Conservation (phyloP, 164 flowering plant genomes). For the Vitis rotundifolia region DNA sequence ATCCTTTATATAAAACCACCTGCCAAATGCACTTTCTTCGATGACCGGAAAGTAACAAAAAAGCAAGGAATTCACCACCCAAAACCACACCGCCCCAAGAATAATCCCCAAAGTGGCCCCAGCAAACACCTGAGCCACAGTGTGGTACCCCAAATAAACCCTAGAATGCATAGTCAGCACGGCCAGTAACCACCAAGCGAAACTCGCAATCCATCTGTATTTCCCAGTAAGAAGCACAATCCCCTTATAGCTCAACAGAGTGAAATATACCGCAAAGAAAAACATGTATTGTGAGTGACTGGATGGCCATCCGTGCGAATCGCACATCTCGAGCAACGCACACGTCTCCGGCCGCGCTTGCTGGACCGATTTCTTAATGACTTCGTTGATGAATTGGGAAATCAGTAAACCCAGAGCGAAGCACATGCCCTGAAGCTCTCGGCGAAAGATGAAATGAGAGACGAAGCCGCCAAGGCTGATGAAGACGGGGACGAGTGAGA, state of each 20-base stretch:
- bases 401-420: conserved; percentile 71
- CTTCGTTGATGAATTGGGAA: conserved; percentile 77
- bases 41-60: conserved; percentile 53
- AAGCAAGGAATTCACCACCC: conserved; percentile 61
- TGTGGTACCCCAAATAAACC: conserved; percentile 96
- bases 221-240: conserved; percentile 28
- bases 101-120: conserved; percentile 70
- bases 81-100: conserved; percentile 73
- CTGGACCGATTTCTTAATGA: conserved; percentile 62
- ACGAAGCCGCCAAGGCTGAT: conserved; percentile 80
- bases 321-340: conserved; percentile 74
- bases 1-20: conserved; percentile 81
- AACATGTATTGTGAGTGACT: conserved; percentile 94
- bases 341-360: conserved; percentile 90
- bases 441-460: conserved; percentile 81
- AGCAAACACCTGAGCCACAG: conserved; percentile 85
- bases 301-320: conserved; percentile 98
- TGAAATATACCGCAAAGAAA: conserved; percentile 74
- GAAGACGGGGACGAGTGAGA: conserved; percentile 88
- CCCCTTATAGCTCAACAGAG: conserved; percentile 46
- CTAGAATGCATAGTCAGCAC: conserved; percentile 78
- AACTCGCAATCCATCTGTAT: conserved; percentile 27
- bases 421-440: conserved; percentile 82
- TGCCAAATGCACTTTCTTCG: conserved; percentile 82
- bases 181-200: conserved; percentile 61